Base-by-base conservation (phyloP, 2,329 filamentous ascomycete species). In the Aspergillus pseudoglaucus region DNA sequence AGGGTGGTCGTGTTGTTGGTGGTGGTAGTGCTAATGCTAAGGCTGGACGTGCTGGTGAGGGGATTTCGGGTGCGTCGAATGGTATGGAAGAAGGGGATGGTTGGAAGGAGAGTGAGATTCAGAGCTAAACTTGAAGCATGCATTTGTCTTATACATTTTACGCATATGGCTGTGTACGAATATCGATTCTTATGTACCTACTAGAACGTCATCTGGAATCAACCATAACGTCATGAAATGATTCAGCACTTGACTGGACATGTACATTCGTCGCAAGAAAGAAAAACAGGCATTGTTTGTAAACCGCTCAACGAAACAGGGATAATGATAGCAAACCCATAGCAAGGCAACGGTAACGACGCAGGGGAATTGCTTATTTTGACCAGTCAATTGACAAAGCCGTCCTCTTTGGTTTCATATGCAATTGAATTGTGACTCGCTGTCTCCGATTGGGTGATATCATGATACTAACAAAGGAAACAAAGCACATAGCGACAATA, bases 21-120 rank as follows among this genome's bases (percentile, higher is more conserved):
- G 67, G 62, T 43, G 70, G 70, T 17, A 44, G 43, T 30, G 44
- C 42, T 14, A 50, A 54, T 44, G 47, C 47, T 22, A 45, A 53
- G 9, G 54, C 44, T 47, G 65, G 66, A 3, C 63, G 58, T 63
- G 66, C 47, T 68, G 76, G 74, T 61, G 68, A 62, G 67, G 72
- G 60, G 55, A 78, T 63, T 38, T 67, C 64, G 39, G 63, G 61
- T 51, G 50, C 53, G 39, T 75, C 77, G 54, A 53, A 76, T 47
- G 74, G 73, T 39, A 65, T 66, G 39, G 73, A 73, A 43, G 71
- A 69, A 39, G 72, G 70, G 3, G 75, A 76, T 46, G 75, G 73
- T 9, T 88, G 85, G 85, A 85, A 81, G 55, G 78, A 87, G 65
- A 75, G 75, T 44, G 85, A 89, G 70, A 73, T 89, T 44, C 77